phyloP scores from a whole-genome alignment of 305 asterid species.

The Solanum chacoense region DNA sequence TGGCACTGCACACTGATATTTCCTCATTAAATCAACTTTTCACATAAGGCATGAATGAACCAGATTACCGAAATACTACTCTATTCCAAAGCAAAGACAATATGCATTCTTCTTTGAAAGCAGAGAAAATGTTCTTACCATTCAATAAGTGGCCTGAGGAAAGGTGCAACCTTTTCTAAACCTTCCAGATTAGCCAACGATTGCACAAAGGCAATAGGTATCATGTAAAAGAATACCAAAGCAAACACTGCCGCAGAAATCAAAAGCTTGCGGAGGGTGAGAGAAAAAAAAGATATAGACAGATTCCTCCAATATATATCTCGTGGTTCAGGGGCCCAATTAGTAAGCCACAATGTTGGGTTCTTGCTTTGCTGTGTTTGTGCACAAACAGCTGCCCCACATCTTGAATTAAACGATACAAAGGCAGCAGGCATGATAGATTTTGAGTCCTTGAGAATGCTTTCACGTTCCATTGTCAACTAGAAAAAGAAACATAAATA shows the following conservation, averaged over 20 bases:
- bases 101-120: background rate
- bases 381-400: conserved; percentile 98
- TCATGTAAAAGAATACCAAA: conserved; percentile 90
- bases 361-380: conserved; percentile 93
- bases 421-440: conserved; percentile 67
- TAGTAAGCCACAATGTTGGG: conserved; percentile 79
- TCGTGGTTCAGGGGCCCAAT: conserved; percentile 98
- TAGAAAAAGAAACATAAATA: conserved; percentile 14
- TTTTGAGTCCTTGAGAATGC: conserved; percentile 63
- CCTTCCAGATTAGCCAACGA: conserved; percentile 97
- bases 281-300: conserved; percentile 78
- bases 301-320: conserved; percentile 90
- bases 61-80: background rate
- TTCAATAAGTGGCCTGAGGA: conserved; percentile 81
- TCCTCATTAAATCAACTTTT: background rate
- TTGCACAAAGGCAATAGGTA: conserved; percentile 96
- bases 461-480: conserved; percentile 79
- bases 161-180: conserved; percentile 86
- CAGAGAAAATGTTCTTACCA: conserved; percentile 36
- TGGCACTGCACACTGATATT: background rate
- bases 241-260: conserved; percentile 64
- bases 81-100: background rate
- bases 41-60: background rate
- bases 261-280: conserved; percentile 57
- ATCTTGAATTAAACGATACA: conserved; percentile 86